Base-by-base conservation (phyloP, 352 stramenopile species). In the Globisporangium radiosum region DNA sequence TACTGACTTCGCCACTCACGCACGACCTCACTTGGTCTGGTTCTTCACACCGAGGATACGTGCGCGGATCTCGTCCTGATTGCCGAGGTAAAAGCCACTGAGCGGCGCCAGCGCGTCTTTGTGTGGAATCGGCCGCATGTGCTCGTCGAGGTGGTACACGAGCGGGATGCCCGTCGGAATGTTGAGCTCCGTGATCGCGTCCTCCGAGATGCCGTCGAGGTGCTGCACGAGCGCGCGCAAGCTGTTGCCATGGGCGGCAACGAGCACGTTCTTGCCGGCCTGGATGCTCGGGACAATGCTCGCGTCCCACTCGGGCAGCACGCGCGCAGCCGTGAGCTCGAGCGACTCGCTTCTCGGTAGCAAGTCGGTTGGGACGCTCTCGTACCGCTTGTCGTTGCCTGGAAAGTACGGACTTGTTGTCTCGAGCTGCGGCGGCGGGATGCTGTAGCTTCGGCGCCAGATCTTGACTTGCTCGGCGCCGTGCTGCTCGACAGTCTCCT, bases 401-500 rank as follows among this genome's bases (percentile, higher is more conserved):
- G 91, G 93, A 69, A 94, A 98, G 73, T 96, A 97, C 65, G 88
- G 70, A 69, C 95, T 96, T 54, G 79, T 65, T 52, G 76, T 98
- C 86, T 72, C 92, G 7, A 99, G 81, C 50, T 83, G 68, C 39
- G 97, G 97, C 19, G 97, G 97, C 57, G 97, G 97, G 64, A 98
- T 97, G 80, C 99, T 96, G 81, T 99, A 99, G 68, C 85, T 97
- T 58, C 97, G 87, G 64, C 97, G 83, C 97, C 97, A 99, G 64
- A 98, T 75, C 56, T 96, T 87, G 54, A 99, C 95, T 56, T 97
- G 73, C 38, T 97, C 92, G 47, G 92, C 78, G 52, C 96, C 97
- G 80, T 99, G 93, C 80, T 99, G 98, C 63, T 98, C 93, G 1
- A 99, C 96, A 5, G 97, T 99, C 75, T 99, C 87, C 75, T 99